phyloP scores from a whole-genome alignment of 2,329 filamentous ascomycete species.

The Aspergillus candidus region DNA sequence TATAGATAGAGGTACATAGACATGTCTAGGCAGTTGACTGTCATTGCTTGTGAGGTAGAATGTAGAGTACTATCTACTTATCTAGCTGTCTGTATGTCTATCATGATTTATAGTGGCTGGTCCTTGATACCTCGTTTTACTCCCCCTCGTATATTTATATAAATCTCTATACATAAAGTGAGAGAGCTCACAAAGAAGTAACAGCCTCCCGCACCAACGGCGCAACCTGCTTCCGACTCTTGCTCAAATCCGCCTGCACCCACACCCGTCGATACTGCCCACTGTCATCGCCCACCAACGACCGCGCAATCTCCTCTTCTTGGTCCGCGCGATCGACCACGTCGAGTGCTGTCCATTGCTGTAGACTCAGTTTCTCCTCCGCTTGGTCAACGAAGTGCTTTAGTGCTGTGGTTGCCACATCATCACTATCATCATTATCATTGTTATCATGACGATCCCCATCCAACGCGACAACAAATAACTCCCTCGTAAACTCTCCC shows the following conservation, averaged over 20 bases:
- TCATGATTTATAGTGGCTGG: too few relatives aligned
- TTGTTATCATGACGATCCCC: not conserved
- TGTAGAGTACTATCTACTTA: too few relatives aligned
- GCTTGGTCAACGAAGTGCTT: constrained; percentile 40
- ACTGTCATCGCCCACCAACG: constrained; percentile 11
- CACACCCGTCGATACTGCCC: constrained; percentile 46
- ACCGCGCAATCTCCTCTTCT: constrained; percentile 11
- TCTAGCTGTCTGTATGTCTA: too few relatives aligned
- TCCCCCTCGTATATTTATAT: too few relatives aligned
- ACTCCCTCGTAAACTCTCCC: constrained; percentile 46
- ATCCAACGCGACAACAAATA: constrained; percentile 46
- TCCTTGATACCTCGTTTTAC: too few relatives aligned
- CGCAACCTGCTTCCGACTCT: constrained; percentile 59
- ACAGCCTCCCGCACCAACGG: constrained; percentile 51
- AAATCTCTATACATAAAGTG: too few relatives aligned
- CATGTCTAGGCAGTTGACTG: too few relatives aligned
- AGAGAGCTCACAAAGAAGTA: constrained; percentile 12
- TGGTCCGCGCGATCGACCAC: constrained; percentile 17
- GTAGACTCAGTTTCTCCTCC: constrained; percentile 40
- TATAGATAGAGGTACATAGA: too few relatives aligned
- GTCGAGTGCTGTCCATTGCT: constrained; percentile 25
- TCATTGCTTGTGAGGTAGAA: too few relatives aligned
- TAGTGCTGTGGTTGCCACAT: constrained; percentile 35
- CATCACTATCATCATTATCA: not conserved
- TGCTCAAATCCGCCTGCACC: constrained; percentile 51